Percentiles rank a stretch among this genome's conserved stretches.
phyloP scores from a whole-genome alignment of 169 alveolate species.

The Plasmodium billcollinsi region DNA sequence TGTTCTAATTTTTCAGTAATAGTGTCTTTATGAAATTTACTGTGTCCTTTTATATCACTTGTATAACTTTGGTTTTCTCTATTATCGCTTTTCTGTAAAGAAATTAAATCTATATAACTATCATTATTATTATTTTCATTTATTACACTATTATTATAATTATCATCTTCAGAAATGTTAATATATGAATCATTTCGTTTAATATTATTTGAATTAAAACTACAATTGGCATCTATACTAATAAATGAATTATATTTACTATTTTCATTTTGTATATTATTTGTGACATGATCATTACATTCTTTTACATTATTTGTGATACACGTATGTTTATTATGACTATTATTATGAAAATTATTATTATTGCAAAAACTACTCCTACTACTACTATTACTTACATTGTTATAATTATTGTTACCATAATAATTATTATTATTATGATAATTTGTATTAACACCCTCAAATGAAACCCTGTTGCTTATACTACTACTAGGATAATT shows the following conservation, averaged over 20 bases:
- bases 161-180: constrained; percentile 13
- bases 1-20: background rate
- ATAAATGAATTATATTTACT: constrained; percentile 1
- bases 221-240: constrained; percentile 5
- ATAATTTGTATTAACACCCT: constrained; percentile 6
- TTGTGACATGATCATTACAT: background rate
- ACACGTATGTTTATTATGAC: no score
- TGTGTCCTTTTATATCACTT: background rate
- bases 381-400: background rate
- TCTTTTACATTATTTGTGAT: no score
- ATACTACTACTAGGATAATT: constrained; percentile 10
- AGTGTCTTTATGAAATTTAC: background rate
- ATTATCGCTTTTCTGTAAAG: constrained; percentile 52
- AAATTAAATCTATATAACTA: background rate
- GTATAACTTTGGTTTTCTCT: background rate
- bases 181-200: constrained; percentile 67
- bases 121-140: constrained; percentile 24
- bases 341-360: constrained; percentile 18
- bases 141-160: constrained; percentile 2
- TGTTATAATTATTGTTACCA: background rate
- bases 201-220: constrained; percentile 27
- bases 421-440: background rate
- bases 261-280: background rate
- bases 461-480: background rate
- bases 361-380: background rate